phyloP scores from a whole-genome alignment of 73 alveolate genomes.

The Paramecium octaurelia region DNA sequence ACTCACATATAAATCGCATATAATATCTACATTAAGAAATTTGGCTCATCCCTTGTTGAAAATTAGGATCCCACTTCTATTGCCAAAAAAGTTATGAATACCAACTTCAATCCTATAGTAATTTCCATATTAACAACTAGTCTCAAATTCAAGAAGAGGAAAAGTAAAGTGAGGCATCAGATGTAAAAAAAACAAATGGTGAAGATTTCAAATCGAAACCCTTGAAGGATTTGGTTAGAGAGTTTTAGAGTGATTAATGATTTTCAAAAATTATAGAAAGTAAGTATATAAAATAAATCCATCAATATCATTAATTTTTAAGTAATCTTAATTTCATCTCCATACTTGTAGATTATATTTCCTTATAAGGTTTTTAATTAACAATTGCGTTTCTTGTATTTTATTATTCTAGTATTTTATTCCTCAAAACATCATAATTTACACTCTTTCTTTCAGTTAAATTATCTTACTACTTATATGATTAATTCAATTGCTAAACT shows the following conservation, averaged over 20 bases:
- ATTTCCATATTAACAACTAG: neutral
- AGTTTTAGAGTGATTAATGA: slow-evolving; percentile 10
- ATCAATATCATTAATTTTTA: neutral
- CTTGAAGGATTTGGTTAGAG: neutral
- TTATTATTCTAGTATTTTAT: neutral
- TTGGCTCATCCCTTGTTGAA: neutral
- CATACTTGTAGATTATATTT: neutral
- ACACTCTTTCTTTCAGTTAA: neutral
- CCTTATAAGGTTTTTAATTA: neutral
- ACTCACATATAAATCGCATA: slow-evolving; percentile 1
- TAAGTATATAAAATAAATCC: neutral
- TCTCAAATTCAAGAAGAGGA: neutral
- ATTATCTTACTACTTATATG: neutral
- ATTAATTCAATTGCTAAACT: neutral
- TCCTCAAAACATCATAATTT: neutral
- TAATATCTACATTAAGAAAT: neutral
- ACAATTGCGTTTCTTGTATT: neutral
- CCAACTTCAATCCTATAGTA: neutral
- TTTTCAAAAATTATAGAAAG: neutral
- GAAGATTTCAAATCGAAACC: neutral
- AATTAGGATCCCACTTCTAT: slow-evolving; percentile 19
- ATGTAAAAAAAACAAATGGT: neutral
- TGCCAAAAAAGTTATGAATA: slow-evolving; percentile 13
- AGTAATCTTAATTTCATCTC: neutral
- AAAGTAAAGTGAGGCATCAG: neutral